Percentiles rank a stretch among this genome's conserved stretches.
These are phyloP conservation scores for Phyllosticta citriasiana DNA, from an alignment of 2,329 filamentous ascomycete species.

Conservation along the genomic window DNA sequence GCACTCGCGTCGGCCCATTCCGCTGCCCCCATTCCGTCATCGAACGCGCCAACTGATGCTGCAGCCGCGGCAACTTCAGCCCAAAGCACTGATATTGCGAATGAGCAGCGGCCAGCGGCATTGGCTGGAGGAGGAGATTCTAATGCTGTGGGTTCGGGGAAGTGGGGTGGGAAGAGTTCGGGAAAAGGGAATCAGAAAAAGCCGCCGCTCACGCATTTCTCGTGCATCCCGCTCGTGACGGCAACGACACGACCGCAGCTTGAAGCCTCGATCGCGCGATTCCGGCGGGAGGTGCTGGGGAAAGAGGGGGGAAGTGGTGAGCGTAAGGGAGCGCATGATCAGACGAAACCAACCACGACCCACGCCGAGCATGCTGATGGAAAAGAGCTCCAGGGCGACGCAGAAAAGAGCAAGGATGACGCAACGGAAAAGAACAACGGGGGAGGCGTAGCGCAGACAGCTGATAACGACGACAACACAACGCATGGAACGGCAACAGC, in stretches of 20 bases:
- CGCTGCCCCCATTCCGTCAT: too few relatives aligned
- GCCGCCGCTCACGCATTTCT: slow-evolving; percentile 58
- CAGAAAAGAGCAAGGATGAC: too few relatives aligned
- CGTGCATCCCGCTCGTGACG: slow-evolving; percentile 64
- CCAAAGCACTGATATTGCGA: too few relatives aligned
- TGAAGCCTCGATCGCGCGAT: slow-evolving; percentile 49
- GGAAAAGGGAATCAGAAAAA: slow-evolving; percentile 19
- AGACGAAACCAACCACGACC: neutral
- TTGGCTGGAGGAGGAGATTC: too few relatives aligned
- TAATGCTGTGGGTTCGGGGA: neutral
- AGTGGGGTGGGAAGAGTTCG: neutral
- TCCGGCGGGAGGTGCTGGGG: slow-evolving; percentile 46
- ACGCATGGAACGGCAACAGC: slow-evolving; percentile 18
- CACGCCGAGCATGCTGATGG: neutral
- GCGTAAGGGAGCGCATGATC: neutral
- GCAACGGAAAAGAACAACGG: too few relatives aligned
- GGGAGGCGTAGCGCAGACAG: too few relatives aligned
- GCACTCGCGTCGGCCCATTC: too few relatives aligned
- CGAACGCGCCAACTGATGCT: neutral
- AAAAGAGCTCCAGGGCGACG: slow-evolving; percentile 1
- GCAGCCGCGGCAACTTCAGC: too few relatives aligned
- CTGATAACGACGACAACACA: too few relatives aligned
- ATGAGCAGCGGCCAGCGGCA: too few relatives aligned
- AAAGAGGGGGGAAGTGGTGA: slow-evolving; percentile 3
- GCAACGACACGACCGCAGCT: slow-evolving; percentile 53